Evolutionary conservation across 495 filamentous ascomycete species (phyloP), one percentile per base, ranked within the genome.

Genomic region (Podospora anserina): DNA sequence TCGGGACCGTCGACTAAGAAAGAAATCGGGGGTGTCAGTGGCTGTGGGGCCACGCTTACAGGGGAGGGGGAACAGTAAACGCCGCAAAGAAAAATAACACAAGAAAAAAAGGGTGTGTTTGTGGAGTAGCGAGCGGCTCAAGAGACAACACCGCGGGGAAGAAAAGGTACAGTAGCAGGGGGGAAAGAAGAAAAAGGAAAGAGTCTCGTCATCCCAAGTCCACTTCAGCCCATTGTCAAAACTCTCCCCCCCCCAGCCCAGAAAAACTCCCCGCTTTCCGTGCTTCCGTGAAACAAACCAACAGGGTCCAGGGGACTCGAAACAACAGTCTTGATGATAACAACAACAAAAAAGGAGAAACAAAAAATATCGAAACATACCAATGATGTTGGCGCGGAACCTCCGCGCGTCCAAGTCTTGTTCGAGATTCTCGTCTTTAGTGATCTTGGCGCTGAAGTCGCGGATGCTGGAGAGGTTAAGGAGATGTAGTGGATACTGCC

Each of bases 331-430:
- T 23, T 23, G 23, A 23, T 23, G 23, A 23, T 23, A 23, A 23
- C 23, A 23, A 2, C 23, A 23, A 1, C 23, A 23, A 23, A 23
- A 23, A 23, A 23, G 20, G 58, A 18, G 27, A 49, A 11, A 54
- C 44, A 58, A 44, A 66, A 53, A 66, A 54, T 0, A 32, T 5
- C 39, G 2, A n/a, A 54, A 68, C 81, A 77, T 73, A 88, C 86
- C 76, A 68, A 95, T 88, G 61, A 98, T 88, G 71, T 97, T 98
- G 9, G 94, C 87, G 49, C 94, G 87, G 78, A 96, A 97, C 4
- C 92, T 88, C 2, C 84, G 73, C 3, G 89, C 85, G 55, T 88
- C 89, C 15, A 97, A 82, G 39, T 49, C 39, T 49, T 16, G 9
- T 19, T 76, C 71, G 20, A 75, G 73, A 3, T 81, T 63, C 18